These are phyloP conservation scores for Rhexocercosporidium sp. DNA, from an alignment of 2,329 filamentous ascomycete species.

Conservation along the genomic window DNA sequence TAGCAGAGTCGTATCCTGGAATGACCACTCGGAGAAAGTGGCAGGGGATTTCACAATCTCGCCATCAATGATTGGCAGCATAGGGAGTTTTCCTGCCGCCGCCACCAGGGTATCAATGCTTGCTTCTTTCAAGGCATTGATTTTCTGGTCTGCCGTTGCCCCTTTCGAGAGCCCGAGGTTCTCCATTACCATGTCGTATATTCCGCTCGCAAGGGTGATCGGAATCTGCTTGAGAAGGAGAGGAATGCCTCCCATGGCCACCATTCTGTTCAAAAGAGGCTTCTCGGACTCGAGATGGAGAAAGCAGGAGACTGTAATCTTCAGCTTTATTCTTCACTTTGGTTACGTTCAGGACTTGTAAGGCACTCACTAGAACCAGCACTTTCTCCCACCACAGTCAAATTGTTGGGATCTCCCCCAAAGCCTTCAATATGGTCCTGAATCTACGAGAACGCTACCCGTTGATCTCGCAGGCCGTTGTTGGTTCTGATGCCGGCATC, in stretches of 20 bases:
- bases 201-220: neutral
- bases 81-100: neutral
- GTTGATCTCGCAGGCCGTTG: conserved; percentile 18
- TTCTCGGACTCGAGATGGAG: conserved; percentile 1
- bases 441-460: conserved; percentile 27
- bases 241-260: neutral
- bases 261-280: neutral
- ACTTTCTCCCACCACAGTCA: conserved; percentile 47
- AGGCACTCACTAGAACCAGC: conserved; percentile 7
- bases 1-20: neutral
- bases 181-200: neutral
- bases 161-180: neutral
- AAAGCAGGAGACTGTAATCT: neutral
- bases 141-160: neutral
- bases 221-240: neutral
- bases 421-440: conserved; percentile 38
- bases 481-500: neutral
- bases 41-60: neutral
- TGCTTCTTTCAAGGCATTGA: neutral
- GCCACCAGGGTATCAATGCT: neutral
- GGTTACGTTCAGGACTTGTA: neutral
- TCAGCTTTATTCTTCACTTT: neutral
- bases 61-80: conserved; percentile 2
- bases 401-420: conserved; percentile 36
- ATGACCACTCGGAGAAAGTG: neutral